These are phyloP conservation scores for Artomyces pyxidatus DNA, from an alignment of 768 basidiomycete genomes.

Conservation along the genomic window DNA sequence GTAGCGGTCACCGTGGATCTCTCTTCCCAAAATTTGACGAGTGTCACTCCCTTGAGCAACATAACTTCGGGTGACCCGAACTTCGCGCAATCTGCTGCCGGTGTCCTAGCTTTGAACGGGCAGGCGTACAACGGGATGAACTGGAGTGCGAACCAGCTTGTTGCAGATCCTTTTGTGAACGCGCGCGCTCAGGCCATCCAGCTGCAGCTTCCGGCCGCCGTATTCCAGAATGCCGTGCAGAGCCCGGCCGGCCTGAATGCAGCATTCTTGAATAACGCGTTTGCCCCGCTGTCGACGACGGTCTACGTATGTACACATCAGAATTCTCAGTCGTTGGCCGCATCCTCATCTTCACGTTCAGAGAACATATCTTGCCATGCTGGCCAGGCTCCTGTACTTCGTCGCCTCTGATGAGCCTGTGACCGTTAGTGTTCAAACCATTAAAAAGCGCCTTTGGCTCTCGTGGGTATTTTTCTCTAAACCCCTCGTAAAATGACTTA, in stretches of 20 bases:
- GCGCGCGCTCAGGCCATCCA: constrained; percentile 35
- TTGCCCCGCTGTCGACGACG: constrained; percentile 29
- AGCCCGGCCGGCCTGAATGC: constrained; percentile 30
- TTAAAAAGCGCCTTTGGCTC: constrained; percentile 40
- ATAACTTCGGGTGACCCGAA: constrained; percentile 27
- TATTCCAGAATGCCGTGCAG: constrained; percentile 37
- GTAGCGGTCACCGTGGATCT: constrained; percentile 38
- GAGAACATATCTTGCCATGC: constrained; percentile 39
- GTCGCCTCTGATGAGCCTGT: constrained; percentile 28
- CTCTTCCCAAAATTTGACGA: constrained; percentile 33
- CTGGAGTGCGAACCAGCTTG: constrained; percentile 33
- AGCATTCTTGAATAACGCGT: constrained; percentile 30
- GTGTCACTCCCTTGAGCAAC: constrained; percentile 33
- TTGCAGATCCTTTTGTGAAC: constrained; percentile 31
- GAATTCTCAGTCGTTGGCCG: neutral
- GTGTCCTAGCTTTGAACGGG: constrained; percentile 33
- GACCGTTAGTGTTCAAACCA: constrained; percentile 33
- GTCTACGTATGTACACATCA: constrained; percentile 38
- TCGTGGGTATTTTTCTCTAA: constrained; percentile 27
- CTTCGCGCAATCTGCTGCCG: constrained; percentile 31
- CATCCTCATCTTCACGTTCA: constrained; percentile 14
- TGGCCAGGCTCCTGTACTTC: constrained; percentile 47
- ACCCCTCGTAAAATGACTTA: neutral
- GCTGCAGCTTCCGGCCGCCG: constrained; percentile 42
- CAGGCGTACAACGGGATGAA: constrained; percentile 47